Evolutionary conservation across 768 basidiomycete species (phyloP).

Genomic region (Sutorius australiensis): DNA sequence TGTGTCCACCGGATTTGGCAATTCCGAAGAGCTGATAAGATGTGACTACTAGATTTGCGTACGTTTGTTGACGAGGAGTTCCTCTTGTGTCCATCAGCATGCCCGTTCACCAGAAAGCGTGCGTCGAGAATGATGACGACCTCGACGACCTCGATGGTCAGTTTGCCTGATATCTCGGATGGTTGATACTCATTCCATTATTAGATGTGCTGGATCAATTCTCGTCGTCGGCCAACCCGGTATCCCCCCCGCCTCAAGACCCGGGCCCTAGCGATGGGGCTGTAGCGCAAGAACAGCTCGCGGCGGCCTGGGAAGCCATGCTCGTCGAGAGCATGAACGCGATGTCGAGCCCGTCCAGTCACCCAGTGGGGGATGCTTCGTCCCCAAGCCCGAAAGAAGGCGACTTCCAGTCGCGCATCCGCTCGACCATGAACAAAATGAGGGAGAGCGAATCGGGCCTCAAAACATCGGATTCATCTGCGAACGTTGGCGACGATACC

Average conservation of each 20-base stretch:
- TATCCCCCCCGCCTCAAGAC: slow-evolving; percentile 6
- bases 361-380: background rate
- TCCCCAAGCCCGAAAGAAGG: slow-evolving; percentile 20
- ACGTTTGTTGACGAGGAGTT: no score
- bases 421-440: slow-evolving; percentile 70
- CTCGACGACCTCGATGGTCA: slow-evolving; percentile 43
- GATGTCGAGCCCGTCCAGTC: slow-evolving; percentile 10
- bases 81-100: background rate
- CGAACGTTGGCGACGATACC: slow-evolving; percentile 27
- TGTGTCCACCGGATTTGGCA: no score
- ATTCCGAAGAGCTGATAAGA: no score
- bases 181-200: slow-evolving; percentile 6
- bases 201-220: slow-evolving; percentile 52
- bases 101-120: slow-evolving; percentile 13
- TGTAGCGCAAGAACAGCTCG: slow-evolving; percentile 39
- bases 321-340: slow-evolving; percentile 57
- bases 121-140: slow-evolving; percentile 36
- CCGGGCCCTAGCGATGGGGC: slow-evolving; percentile 7
- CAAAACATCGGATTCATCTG: slow-evolving; percentile 15
- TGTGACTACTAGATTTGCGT: no score
- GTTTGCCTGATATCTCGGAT: background rate
- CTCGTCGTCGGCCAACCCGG: slow-evolving; percentile 13
- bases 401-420: slow-evolving; percentile 67
- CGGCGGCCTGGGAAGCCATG: slow-evolving; percentile 71
- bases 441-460: slow-evolving; percentile 56